phyloP scores from a whole-genome alignment of 2,329 filamentous ascomycete genomes.

The Exserohilum rostratum region DNA sequence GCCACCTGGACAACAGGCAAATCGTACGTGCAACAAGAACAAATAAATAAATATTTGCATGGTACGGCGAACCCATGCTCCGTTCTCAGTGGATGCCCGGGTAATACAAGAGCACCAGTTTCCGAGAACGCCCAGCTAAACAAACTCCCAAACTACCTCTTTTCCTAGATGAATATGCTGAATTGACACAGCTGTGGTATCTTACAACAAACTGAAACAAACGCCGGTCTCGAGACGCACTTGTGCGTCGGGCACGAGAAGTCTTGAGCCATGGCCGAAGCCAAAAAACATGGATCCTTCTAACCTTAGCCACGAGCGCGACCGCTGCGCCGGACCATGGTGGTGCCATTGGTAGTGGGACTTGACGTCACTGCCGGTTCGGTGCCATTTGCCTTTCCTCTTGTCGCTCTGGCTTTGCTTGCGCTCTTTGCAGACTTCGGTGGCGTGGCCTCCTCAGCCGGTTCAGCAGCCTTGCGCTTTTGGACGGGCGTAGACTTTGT shows the following conservation, averaged over 20 bases:
- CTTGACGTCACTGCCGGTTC: constrained; percentile 16
- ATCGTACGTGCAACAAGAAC: neutral
- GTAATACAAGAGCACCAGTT: neutral
- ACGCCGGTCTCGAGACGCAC: neutral
- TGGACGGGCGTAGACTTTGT: constrained; percentile 25
- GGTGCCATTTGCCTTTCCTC: constrained; percentile 21
- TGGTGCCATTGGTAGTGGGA: constrained; percentile 21
- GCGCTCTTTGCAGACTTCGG: constrained; percentile 25
- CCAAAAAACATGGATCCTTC: neutral
- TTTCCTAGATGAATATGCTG: neutral
- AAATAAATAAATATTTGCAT: neutral
- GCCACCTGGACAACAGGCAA: neutral
- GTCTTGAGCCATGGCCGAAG: neutral
- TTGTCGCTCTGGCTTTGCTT: constrained; percentile 20
- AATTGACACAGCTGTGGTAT: constrained; percentile 2
- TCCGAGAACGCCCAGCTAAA: constrained; percentile 5
- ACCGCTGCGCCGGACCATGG: constrained; percentile 27
- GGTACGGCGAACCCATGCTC: neutral
- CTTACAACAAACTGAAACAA: neutral
- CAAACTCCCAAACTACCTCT: constrained; percentile 1
- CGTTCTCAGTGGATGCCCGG: neutral
- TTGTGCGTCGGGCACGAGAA: neutral
- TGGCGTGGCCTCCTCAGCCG: constrained; percentile 18
- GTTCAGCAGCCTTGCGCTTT: constrained; percentile 24
- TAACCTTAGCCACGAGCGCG: constrained; percentile 21